Percentiles rank a stretch among this genome's conserved stretches.
These are phyloP conservation scores for Mucuna pruriens DNA, from an alignment of 306 rosid genomes.

Conservation along the genomic window DNA sequence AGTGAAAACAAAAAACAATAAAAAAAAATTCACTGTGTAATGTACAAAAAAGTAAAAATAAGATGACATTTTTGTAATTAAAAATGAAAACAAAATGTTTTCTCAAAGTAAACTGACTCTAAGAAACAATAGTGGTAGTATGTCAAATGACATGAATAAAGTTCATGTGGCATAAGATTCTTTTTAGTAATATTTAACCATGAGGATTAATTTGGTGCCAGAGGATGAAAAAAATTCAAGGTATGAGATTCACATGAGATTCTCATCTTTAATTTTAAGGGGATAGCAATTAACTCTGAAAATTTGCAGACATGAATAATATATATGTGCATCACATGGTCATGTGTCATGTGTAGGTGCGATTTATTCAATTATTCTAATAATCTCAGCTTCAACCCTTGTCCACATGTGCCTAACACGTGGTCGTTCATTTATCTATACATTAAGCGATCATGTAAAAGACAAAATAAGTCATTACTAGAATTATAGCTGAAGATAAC, in stretches of 20 bases:
- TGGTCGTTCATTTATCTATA: too few relatives aligned
- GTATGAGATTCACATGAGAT: not conserved
- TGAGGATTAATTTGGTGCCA: not conserved
- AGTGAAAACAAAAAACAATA: too few relatives aligned
- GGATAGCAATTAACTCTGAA: not conserved
- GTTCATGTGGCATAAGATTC: not conserved
- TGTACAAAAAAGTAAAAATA: too few relatives aligned
- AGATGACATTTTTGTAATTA: too few relatives aligned
- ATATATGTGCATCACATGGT: not conserved
- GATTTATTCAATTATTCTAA: not conserved
- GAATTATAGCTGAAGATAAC: not conserved
- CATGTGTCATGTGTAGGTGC: not conserved
- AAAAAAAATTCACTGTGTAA: too few relatives aligned
- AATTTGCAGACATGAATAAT: not conserved
- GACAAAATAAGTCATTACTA: not conserved
- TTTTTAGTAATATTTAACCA: not conserved
- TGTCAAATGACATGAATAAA: not conserved
- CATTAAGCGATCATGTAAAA: not conserved
- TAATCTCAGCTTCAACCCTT: not conserved
- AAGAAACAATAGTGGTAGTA: not conserved
- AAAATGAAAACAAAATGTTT: too few relatives aligned
- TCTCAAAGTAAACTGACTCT: too few relatives aligned
- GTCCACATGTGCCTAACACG: not conserved
- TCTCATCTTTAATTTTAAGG: not conserved
- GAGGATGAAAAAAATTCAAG: slow-evolving; percentile 17